Evolutionary conservation across 2,329 filamentous ascomycete genomes (phyloP), one percentile per base, ranked within the genome.

Genomic region (Aureobasidium musti): DNA sequence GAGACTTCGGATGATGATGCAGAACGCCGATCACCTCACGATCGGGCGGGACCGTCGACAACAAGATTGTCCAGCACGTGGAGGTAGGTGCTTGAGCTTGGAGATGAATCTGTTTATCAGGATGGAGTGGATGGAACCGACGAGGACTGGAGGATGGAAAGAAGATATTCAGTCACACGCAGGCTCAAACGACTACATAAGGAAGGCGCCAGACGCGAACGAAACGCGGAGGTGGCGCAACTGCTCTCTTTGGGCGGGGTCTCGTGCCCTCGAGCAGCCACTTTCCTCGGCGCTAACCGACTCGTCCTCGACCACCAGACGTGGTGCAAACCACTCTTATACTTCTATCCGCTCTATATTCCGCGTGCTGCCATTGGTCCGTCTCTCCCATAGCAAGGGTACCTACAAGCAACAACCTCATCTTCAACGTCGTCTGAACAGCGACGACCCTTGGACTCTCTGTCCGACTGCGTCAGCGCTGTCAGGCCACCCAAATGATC

Each of bases 191-290:
- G 47, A 37, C 61, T 54, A 43, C 49, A 28, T 45, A 45, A 23
- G 49, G 49, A 33, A 43, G 49, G 61, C 35, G 61, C 37, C 61
- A 64, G 61, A 64, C 61, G 26, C 45, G 47, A 64, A 33, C n/a
- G 47, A 64, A 64, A 64, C 54, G 61, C 61, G 61, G 61, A 54
- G 61, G 37, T 43, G 57, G 41, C 57, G 57, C 57, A 61, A 61
- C 43, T 26, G 45, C 33, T 50, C 30, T 52, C 43, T 50, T 21
- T 47, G 61, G 49, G 61, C 47, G 47, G 61, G 61, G 61, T 64
- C 61, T 64, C 61, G 61, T 64, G 61, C 37, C 59, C 30, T 63
- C 33, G 45, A 52, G 28, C 59, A 52, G 59, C 59, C 59, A 63
- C 59, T 52, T 63, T 23, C 59, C 30, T 63, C 59, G 59, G 61